Evolutionary conservation across 1,139 yeast species (phyloP).

Genomic region (Saccharomycopsis crataegensis): DNA sequence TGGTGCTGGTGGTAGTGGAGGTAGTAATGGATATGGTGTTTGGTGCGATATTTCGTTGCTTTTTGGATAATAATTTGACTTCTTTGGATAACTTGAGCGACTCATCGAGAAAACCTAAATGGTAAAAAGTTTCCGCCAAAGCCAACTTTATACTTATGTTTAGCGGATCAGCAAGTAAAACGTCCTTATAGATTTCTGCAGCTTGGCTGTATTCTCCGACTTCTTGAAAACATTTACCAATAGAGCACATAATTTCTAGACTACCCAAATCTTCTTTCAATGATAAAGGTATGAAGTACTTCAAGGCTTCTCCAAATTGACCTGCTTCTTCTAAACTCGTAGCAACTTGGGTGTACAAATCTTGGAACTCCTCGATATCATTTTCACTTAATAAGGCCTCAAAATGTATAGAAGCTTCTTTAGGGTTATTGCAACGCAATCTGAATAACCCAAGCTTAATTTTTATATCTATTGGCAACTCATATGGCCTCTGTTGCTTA

Average conservation of each 20-base stretch:
- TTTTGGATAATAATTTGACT: slow-evolving; percentile 6
- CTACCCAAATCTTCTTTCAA: slow-evolving; percentile 42
- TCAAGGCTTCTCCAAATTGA: slow-evolving; percentile 63
- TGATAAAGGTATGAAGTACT: slow-evolving; percentile 49
- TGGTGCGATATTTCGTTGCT: not conserved
- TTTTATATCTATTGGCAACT: slow-evolving; percentile 80
- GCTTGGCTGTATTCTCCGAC: slow-evolving; percentile 67
- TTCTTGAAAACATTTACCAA: slow-evolving; percentile 76
- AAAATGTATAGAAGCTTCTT: slow-evolving; percentile 70
- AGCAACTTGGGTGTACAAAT: slow-evolving; percentile 73
- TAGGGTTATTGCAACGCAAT: slow-evolving; percentile 51
- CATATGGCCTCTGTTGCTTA: slow-evolving; percentile 36
- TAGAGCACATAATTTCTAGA: slow-evolving; percentile 47
- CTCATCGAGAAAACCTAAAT: slow-evolving; percentile 56
- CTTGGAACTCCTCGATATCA: slow-evolving; percentile 52
- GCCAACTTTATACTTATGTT: slow-evolving; percentile 70
- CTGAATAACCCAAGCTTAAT: slow-evolving; percentile 72
- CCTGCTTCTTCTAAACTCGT: slow-evolving; percentile 62
- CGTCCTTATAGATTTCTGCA: slow-evolving; percentile 49
- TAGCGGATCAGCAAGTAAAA: slow-evolving; percentile 50
- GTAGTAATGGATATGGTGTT: too few species aligned
- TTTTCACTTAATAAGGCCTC: slow-evolving; percentile 49
- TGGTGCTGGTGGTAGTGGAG: too few species aligned
- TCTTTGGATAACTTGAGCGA: slow-evolving; percentile 49
- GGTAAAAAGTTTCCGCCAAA: slow-evolving; percentile 74